Conservation (phyloP, 2,329 filamentous ascomycete species). For the Botrytis aclada region DNA sequence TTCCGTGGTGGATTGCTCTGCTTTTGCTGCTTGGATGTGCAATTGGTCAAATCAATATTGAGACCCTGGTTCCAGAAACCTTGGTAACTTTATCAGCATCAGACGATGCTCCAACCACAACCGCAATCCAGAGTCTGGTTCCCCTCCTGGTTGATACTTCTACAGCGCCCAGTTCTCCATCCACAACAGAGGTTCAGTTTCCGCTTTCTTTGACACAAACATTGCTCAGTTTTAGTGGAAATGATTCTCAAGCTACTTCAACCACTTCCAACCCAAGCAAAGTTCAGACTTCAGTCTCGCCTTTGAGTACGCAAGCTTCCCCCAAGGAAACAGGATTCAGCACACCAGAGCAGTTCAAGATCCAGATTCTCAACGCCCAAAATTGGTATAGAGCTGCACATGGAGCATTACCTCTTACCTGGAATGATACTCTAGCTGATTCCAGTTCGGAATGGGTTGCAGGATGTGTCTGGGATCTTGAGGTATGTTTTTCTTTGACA, state of each 20-base stretch:
- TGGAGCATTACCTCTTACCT: background rate
- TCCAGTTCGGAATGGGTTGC: background rate
- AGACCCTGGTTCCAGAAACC: background rate
- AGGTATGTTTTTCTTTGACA: background rate
- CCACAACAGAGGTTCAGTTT: background rate
- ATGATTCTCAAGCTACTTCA: background rate
- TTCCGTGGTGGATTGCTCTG: background rate
- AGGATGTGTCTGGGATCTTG: background rate
- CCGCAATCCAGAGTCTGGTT: no score
- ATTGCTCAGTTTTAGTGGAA: background rate
- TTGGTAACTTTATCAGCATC: background rate
- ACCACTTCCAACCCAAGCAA: background rate
- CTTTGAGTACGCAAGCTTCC: background rate
- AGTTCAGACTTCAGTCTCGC: background rate
- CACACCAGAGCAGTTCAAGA: background rate
- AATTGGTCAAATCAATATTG: background rate
- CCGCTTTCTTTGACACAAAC: background rate
- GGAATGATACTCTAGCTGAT: constrained; percentile 6
- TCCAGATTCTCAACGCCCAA: background rate
- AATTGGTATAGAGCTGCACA: constrained; percentile 9
- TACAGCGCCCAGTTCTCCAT: no score
- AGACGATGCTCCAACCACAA: background rate
- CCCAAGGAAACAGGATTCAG: background rate
- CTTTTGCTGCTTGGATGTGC: background rate
- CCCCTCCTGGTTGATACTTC: background rate